These are phyloP conservation scores for Mortierella hygrophila DNA, from an alignment of 192 early-diverging fungal genomes.

Conservation along the genomic window DNA sequence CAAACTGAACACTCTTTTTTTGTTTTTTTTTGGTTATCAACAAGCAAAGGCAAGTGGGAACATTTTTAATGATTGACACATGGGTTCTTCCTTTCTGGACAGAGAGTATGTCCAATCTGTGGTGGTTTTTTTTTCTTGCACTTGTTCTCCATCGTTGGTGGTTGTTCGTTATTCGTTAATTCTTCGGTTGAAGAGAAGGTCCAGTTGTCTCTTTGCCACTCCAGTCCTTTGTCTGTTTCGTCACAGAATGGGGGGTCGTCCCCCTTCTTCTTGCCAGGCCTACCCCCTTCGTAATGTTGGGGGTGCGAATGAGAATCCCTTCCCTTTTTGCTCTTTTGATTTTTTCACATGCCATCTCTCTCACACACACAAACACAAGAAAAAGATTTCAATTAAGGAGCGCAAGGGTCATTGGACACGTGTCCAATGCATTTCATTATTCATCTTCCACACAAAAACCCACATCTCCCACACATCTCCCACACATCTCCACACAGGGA, in stretches of 20 bases:
- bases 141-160: no score
- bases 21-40: background rate
- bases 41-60: no score
- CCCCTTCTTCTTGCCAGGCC: background rate
- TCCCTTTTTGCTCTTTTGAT: background rate
- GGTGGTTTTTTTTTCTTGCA: no score
- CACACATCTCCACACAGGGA: background rate
- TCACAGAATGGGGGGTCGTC: no score
- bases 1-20: background rate
- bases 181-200: no score
- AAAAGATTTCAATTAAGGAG: background rate
- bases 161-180: no score
- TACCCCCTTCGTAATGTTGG: background rate
- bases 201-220: background rate
- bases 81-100: no score
- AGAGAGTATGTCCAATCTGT: no score
- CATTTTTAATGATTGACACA: no score
- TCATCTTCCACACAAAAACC: background rate
- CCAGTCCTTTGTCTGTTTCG: background rate
- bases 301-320: background rate
- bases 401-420: background rate
- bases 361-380: background rate
- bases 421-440: background rate
- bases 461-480: background rate
- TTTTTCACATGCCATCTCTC: slow-evolving; percentile 21